These are phyloP conservation scores for Phaeomoniella chlamydospora DNA, from an alignment of 2,329 filamentous ascomycete genomes.

Conservation along the genomic window DNA sequence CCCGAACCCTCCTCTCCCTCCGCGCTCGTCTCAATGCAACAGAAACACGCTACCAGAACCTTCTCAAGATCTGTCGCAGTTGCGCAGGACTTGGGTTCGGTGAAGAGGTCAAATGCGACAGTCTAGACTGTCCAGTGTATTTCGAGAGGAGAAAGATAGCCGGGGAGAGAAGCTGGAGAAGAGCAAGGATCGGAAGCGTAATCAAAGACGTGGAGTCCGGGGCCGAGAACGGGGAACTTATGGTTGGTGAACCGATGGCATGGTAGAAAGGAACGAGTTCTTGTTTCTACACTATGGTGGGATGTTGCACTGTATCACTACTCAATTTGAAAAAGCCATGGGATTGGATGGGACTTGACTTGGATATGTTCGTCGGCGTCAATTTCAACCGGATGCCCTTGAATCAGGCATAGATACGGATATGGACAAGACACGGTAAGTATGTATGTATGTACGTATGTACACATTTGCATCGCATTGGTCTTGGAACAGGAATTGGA, in stretches of 20 bases:
- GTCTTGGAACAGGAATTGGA: too few species aligned
- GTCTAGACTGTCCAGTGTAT: conserved; percentile 83
- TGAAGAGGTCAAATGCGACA: conserved; percentile 77
- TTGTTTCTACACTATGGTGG: too few species aligned
- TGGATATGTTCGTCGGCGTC: too few species aligned
- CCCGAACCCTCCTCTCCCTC: conserved; percentile 49
- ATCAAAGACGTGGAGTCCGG: conserved; percentile 17
- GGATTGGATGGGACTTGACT: too few species aligned
- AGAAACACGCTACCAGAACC: conserved; percentile 48
- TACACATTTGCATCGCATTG: too few species aligned
- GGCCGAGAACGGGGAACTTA: conserved; percentile 15
- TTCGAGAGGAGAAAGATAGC: conserved; percentile 59
- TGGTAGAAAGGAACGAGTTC: too few species aligned
- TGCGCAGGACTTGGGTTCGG: conserved; percentile 60
- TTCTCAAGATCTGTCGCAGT: conserved; percentile 61
- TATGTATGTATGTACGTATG: too few species aligned
- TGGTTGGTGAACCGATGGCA: conserved; percentile 15
- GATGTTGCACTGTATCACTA: too few species aligned
- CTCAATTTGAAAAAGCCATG: too few species aligned
- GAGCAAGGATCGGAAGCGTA: conserved; percentile 23
- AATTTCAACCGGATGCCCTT: too few species aligned
- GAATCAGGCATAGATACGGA: too few species aligned
- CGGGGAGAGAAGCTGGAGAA: conserved; percentile 26
- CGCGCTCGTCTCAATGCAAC: conserved; percentile 45
- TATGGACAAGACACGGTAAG: too few species aligned